Evolutionary conservation across 495 filamentous ascomycete genomes (phyloP).

Genomic region (Copromyces sp.): DNA sequence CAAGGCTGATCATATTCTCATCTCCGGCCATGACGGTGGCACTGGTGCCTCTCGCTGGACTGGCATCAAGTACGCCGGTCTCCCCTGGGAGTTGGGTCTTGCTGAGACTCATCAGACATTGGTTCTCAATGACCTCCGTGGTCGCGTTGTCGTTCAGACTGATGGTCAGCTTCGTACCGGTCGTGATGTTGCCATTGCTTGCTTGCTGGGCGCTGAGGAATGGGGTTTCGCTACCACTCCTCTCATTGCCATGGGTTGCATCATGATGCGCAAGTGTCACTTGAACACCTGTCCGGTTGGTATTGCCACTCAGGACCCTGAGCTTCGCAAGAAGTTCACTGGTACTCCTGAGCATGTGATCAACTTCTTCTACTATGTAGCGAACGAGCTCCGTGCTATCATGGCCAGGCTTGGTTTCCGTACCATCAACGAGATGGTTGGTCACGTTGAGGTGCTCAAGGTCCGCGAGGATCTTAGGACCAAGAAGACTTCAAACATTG

Average conservation of each 20-base stretch:
- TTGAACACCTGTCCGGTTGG: constrained; percentile 91
- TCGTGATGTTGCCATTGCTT: constrained; percentile 92
- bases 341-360: constrained; percentile 97
- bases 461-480: constrained; percentile 83
- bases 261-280: constrained; percentile 80
- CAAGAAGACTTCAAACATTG: constrained; percentile 85
- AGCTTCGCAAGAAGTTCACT: constrained; percentile 88
- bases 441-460: constrained; percentile 77
- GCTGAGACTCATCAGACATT: constrained; percentile 98
- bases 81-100: constrained; percentile 96
- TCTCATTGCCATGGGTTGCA: constrained; percentile 94
- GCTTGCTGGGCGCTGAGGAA: constrained; percentile 92
- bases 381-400: constrained; percentile 95
- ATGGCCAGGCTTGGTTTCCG: constrained; percentile 96
- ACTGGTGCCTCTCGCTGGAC: constrained; percentile 98
- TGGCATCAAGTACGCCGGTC: constrained; percentile 98
- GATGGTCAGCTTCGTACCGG: constrained; percentile 94
- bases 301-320: constrained; percentile 93
- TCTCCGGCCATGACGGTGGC: constrained; percentile 96
- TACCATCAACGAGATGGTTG: constrained; percentile 98
- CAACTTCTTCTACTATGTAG: constrained; percentile 99
- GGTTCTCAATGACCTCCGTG: constrained; percentile 95
- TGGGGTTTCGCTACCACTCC: constrained; percentile 98
- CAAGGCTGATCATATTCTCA: constrained; percentile 95
- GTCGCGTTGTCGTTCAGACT: constrained; percentile 94